Conservation (phyloP, 441 rosid species). For the Theobroma grandiflorum region DNA sequence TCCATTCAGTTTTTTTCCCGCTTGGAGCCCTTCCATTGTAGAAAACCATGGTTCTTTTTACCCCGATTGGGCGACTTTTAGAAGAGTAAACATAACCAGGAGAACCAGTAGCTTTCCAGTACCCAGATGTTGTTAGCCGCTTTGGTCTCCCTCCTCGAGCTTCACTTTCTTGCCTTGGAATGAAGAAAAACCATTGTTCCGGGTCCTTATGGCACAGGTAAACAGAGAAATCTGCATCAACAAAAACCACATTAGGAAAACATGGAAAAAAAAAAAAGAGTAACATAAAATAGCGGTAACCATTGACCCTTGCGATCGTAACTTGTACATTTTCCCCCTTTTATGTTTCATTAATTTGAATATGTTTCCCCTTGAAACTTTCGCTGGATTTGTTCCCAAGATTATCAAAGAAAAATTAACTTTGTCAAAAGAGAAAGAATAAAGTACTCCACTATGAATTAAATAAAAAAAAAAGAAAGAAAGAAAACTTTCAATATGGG, state of each 20-base stretch:
- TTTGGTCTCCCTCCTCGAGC: conserved; percentile 57
- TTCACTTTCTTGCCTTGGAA: conserved; percentile 55
- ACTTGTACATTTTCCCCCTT: no score
- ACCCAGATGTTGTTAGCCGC: conserved; percentile 53
- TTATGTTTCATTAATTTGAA: no score
- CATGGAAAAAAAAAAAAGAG: background rate
- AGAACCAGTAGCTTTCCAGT: conserved; percentile 74
- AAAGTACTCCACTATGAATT: no score
- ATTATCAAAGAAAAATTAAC: background rate
- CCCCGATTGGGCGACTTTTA: conserved; percentile 42
- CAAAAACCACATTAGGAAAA: background rate
- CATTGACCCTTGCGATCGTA: no score
- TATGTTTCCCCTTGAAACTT: background rate
- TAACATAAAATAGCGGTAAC: background rate
- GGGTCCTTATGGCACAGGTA: conserved; percentile 42
- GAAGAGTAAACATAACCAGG: conserved; percentile 53
- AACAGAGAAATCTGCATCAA: conserved; percentile 46
- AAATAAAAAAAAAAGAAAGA: no score
- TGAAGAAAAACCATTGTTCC: conserved; percentile 69
- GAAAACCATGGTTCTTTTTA: conserved; percentile 67
- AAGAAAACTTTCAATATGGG: background rate
- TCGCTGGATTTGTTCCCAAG: background rate
- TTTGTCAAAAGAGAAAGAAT: background rate
- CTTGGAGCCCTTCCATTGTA: conserved; percentile 60
- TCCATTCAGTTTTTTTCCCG: conserved; percentile 66